phyloP scores from a whole-genome alignment of 176 grass and related monocot species.

The Oryza glaberrima region DNA sequence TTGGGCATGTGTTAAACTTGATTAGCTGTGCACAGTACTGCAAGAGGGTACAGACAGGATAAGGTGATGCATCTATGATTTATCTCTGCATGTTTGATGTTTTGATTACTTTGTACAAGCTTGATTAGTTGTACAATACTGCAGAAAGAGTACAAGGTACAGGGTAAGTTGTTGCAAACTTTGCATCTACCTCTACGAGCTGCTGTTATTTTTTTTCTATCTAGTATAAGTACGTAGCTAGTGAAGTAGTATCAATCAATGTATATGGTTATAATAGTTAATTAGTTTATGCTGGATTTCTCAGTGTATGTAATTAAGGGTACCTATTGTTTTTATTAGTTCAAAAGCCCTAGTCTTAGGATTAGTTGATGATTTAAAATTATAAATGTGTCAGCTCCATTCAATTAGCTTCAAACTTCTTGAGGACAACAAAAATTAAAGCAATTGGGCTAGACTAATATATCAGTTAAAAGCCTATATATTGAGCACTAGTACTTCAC shows the following conservation, averaged over 20 bases:
- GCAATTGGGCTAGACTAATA: not conserved
- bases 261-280: not conserved
- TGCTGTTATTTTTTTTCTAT: no score
- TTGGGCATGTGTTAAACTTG: constrained; percentile 26
- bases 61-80: not conserved
- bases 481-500: not conserved
- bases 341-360: not conserved
- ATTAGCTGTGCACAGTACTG: not conserved
- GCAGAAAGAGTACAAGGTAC: not conserved
- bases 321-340: not conserved
- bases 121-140: not conserved
- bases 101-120: not conserved
- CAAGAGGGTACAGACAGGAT: not conserved
- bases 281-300: not conserved
- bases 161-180: not conserved
- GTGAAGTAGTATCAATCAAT: not conserved
- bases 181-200: no score
- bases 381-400: not conserved
- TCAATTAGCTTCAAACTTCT: not conserved
- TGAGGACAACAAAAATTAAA: not conserved
- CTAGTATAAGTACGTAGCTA: not conserved
- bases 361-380: not conserved
- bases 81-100: not conserved
- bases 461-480: not conserved
- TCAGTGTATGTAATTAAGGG: not conserved